Evolutionary conservation across 164 flowering plant species (phyloP).

Genomic region (Houttuynia cordata): DNA sequence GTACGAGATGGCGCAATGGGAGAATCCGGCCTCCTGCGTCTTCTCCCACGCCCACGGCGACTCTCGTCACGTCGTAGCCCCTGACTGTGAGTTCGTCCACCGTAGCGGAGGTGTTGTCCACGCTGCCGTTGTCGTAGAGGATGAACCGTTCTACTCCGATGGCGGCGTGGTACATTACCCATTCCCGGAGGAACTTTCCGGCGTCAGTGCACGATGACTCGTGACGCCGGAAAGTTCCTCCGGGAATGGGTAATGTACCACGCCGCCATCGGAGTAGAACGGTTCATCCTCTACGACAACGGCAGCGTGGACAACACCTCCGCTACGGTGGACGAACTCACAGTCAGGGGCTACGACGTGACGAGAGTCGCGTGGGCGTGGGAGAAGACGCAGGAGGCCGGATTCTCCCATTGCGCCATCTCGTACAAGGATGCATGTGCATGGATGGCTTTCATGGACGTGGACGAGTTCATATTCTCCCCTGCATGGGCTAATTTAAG

Average conservation of each 20-base stretch:
- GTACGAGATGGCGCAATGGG: conserved; percentile 44
- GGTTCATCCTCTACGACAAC: conserved; percentile 73
- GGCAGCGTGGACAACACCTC: conserved; percentile 58
- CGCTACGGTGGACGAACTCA: conserved; percentile 22
- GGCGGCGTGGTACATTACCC: conserved; percentile 64
- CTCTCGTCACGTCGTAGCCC: conserved; percentile 31
- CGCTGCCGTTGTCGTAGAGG: conserved; percentile 77
- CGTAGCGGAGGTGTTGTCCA: conserved; percentile 33
- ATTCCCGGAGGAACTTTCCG: conserved; percentile 66
- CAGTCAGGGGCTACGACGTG: conserved; percentile 30
- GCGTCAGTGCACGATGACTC: conserved; percentile 33
- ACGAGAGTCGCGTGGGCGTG: conserved; percentile 52
- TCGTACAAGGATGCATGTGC: conserved; percentile 31
- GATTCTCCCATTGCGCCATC: conserved; percentile 67
- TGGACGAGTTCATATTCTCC: conserved; percentile 74
- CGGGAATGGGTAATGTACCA: conserved; percentile 80
- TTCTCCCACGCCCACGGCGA: conserved; percentile 83
- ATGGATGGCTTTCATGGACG: conserved; percentile 74
- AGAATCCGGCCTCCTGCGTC: conserved; percentile 91
- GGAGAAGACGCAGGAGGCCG: conserved; percentile 92
- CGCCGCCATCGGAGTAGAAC: conserved; percentile 55
- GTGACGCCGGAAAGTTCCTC: conserved; percentile 65
- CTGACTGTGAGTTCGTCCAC: conserved; percentile 23
- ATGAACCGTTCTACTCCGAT: conserved; percentile 68
- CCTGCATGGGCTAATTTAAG: conserved; percentile 37